Base-by-base conservation (phyloP, 2,329 filamentous ascomycete species). In the Claviceps citrina region DNA sequence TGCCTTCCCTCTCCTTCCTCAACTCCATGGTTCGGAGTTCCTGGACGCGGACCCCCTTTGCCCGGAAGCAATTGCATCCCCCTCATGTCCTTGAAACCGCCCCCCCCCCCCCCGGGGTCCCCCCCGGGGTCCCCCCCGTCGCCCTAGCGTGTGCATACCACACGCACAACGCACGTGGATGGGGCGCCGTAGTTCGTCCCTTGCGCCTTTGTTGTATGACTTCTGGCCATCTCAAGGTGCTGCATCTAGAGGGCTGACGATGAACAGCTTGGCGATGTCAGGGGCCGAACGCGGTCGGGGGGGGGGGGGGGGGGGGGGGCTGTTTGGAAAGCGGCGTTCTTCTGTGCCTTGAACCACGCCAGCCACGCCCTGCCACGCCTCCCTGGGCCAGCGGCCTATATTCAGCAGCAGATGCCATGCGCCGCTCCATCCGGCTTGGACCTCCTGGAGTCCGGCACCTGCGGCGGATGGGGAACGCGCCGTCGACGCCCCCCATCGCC, bases 351-450 rank as follows among this genome's bases (percentile, higher is more conserved):
- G 22, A 24, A 8, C 22, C 22, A 24, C 22, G 22, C 22, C 22
- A 5, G 35, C 15, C 28, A 40, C 25, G 8, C 3, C 27, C 31
- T 15, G 7, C 28, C n/a, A 35, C 8, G 22, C 22, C 32, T 24
- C 31, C 31, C 36, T 15, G 31, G 27, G 31, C 31, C 9, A 27
- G 31, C 15, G 31, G 20, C 24, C 25, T 27, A 18, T 24, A 28
- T 28, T 22, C 20, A 24, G 18, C 32, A 36, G 24, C 25, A 39
- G 37, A 36, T 33, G 32, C 28, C 37, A 36, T 43, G 41, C 41
- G 36, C 22, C 16, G 32, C 18, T 25, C 16, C 33, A 36, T 16
- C 31, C 25, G 26, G 15, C 31, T 38, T 28, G 5, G 19, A 35
- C 18, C 31, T 27, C 26, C 34, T n/a, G n/a, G n/a, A n/a, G n/a